phyloP scores from a whole-genome alignment of 108 stramenopile species.

The Skeletonema tropicum region DNA sequence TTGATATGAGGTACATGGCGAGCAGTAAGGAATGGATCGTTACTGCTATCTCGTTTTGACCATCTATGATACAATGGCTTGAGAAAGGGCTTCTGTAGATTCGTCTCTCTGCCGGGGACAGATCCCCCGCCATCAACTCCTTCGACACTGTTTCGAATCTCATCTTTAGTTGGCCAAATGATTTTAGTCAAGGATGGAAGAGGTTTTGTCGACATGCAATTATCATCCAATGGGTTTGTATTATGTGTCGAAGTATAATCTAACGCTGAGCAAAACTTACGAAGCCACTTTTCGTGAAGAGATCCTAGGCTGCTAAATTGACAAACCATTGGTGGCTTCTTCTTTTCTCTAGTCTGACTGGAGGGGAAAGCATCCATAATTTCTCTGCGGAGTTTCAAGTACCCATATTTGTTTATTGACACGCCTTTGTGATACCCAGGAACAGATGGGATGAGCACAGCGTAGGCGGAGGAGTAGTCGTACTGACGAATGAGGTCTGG shows the following conservation, averaged over 20 bases:
- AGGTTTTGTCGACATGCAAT: not conserved
- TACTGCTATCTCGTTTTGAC: slow-evolving; percentile 24
- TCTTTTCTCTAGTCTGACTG: slow-evolving; percentile 5
- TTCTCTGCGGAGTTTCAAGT: slow-evolving; percentile 55
- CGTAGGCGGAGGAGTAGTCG: slow-evolving; percentile 74
- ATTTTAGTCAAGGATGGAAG: slow-evolving; percentile 35
- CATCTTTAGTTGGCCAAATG: slow-evolving; percentile 75
- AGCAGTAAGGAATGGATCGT: slow-evolving; percentile 50
- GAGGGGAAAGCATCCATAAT: slow-evolving; percentile 31
- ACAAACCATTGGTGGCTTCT: slow-evolving; percentile 55
- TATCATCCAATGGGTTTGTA: slow-evolving; percentile 6
- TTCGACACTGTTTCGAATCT: slow-evolving; percentile 63
- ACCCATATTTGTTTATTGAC: slow-evolving; percentile 39
- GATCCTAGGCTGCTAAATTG: slow-evolving; percentile 82
- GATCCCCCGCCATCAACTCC: slow-evolving; percentile 72
- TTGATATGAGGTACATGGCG: slow-evolving; percentile 76
- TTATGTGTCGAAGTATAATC: slow-evolving; percentile 1
- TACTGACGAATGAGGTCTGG: slow-evolving; percentile 55
- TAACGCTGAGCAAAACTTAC: not conserved
- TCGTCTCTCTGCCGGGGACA: slow-evolving; percentile 61
- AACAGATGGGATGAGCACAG: slow-evolving; percentile 72
- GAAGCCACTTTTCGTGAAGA: slow-evolving; percentile 59
- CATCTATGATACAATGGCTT: slow-evolving; percentile 56
- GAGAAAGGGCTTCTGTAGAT: slow-evolving; percentile 66
- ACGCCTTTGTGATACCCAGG: slow-evolving; percentile 63